Evolutionary conservation across 495 filamentous ascomycete species (phyloP), one percentile per base, ranked within the genome.

Genomic region (Penicillium simplicissimum): DNA sequence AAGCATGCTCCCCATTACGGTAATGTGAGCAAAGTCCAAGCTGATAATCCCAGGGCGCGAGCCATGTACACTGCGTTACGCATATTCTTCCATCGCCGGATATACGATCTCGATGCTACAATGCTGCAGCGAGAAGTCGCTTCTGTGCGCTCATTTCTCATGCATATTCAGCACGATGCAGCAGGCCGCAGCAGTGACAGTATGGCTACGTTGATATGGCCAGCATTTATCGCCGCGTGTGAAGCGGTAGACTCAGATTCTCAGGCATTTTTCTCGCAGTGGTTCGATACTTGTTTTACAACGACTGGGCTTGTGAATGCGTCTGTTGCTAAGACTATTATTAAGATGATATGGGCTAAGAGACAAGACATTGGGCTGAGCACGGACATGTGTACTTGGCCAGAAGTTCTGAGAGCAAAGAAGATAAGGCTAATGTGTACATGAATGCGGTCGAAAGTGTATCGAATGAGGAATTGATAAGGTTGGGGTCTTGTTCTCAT

Each of bases 171-270:
- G 52, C 51, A 57, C 48, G 58, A 60, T 14, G 61, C 54, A 42
- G 25, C 2, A 3, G n/a, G 31, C 3, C 48, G 25, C 4, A 21
- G 40, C 4, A n/a, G 47, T 21, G 52, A 54, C 14, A 64, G 53
- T 28, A 68, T 49, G 19, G 66, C 61, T 7, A 61, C 61, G 5
- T 54, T 68, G 4, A 68, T 68, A 15, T 71, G 68, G 66, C 68
- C 63, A 0, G 61, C 61, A 1, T 71, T 71, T n/a, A 66, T 71
- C 31, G 56, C 68, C 11, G 68, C 66, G 2, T 71, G 66, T 47
- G 66, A 71, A 28, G 62, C 63, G 2, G 56, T 66, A 1, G 21
- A 51, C 5, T 17, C 49, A 0, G 59, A 66, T 9, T 47, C 62
- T 7, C 61, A 71, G 37, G 10, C 3, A 0, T 64, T 62, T 52